A percentile compares a stretch with the other conserved stretches of the same genome.
These are phyloP conservation scores for Chenopodium suecicum DNA, from an alignment of 148 eudicot species.

Conservation along the genomic window DNA sequence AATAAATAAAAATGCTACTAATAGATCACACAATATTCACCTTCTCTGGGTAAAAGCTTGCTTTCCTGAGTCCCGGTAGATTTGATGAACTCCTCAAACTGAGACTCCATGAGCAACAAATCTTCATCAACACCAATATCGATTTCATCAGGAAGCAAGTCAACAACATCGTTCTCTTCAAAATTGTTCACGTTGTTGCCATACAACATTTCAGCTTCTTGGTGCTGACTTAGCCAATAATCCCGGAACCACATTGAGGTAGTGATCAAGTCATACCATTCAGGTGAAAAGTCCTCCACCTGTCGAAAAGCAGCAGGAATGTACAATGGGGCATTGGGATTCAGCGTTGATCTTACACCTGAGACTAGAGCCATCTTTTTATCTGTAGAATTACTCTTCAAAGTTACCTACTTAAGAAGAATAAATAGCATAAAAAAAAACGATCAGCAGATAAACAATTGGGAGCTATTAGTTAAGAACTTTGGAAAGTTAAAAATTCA, in stretches of 20 bases:
- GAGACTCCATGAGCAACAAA: slow-evolving; percentile 66
- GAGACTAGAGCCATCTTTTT: slow-evolving; percentile 68
- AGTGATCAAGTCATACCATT: slow-evolving; percentile 85
- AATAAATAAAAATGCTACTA: too few species aligned
- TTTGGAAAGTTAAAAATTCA: background rate
- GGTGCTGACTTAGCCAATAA: slow-evolving; percentile 89
- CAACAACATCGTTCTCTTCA: slow-evolving; percentile 41
- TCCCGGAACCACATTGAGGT: slow-evolving; percentile 84
- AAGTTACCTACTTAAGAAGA: slow-evolving; percentile 20
- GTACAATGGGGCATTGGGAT: slow-evolving; percentile 89
- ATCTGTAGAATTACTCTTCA: background rate
- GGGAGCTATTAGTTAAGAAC: too few species aligned
- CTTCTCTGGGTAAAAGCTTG: slow-evolving; percentile 37
- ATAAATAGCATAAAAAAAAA: background rate
- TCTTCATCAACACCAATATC: slow-evolving; percentile 82
- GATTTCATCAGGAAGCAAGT: slow-evolving; percentile 78
- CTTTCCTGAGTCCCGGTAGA: slow-evolving; percentile 50
- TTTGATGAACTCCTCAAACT: slow-evolving; percentile 79
- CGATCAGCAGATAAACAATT: too few species aligned
- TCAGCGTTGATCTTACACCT: slow-evolving; percentile 68
- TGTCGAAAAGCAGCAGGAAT: slow-evolving; percentile 84
- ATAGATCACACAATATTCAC: slow-evolving; percentile 13
- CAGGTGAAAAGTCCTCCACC: slow-evolving; percentile 91
- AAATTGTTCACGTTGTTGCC: slow-evolving; percentile 36
- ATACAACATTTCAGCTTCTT: slow-evolving; percentile 53